phyloP scores from a whole-genome alignment of 164 flowering plant genomes.

The Warburgia ugandensis region DNA sequence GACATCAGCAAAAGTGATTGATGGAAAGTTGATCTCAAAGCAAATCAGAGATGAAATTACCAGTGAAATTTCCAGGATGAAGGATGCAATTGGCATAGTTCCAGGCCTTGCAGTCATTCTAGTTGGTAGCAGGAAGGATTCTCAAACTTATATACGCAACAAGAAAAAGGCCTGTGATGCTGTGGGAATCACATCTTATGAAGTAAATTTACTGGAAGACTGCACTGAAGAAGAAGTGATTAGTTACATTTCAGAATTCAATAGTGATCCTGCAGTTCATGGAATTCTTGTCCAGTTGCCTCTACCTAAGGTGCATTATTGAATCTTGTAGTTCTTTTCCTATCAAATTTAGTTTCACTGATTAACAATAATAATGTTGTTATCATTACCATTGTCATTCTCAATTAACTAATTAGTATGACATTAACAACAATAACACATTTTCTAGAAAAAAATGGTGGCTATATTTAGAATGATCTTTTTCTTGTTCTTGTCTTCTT shows the following conservation, averaged over 20 bases:
- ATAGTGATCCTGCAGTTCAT: constrained; percentile 70
- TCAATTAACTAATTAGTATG: no score
- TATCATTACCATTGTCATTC: no score
- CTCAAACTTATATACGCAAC: constrained; percentile 85
- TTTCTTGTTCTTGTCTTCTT: no score
- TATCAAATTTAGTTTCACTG: background rate
- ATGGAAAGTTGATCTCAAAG: constrained; percentile 77
- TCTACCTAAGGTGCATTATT: constrained; percentile 60
- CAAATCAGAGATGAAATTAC: constrained; percentile 65
- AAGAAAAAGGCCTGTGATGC: constrained; percentile 83
- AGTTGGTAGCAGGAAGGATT: constrained; percentile 89
- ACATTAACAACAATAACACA: no score
- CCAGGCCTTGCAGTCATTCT: constrained; percentile 96
- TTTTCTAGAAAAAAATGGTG: no score
- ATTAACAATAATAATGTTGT: no score
- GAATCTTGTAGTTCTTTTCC: background rate
- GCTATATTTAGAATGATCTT: no score
- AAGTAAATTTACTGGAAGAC: constrained; percentile 58
- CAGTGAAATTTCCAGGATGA: constrained; percentile 69
- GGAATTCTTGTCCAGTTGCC: constrained; percentile 97
- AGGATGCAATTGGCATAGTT: constrained; percentile 60
- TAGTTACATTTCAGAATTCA: constrained; percentile 46
- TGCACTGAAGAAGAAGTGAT: constrained; percentile 71
- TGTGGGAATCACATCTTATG: constrained; percentile 83
- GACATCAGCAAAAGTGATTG: constrained; percentile 58